phyloP scores from a whole-genome alignment of 257 asterid species.

The Buddleja alternifolia region DNA sequence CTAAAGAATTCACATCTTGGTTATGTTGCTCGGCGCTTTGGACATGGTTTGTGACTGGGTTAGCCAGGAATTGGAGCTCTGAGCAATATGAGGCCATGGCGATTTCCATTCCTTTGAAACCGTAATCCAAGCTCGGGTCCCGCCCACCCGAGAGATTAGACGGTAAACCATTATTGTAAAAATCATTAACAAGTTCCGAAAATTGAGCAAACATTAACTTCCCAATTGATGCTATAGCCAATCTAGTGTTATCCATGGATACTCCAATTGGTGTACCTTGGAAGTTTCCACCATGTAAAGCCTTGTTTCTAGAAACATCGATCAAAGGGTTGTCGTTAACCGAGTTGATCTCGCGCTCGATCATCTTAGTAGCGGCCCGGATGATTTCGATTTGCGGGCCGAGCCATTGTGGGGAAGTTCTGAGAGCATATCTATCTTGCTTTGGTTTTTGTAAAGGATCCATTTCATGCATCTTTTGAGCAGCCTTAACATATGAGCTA shows the following conservation, averaged over 20 bases:
- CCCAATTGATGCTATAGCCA: constrained; percentile 51
- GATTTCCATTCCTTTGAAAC: constrained; percentile 56
- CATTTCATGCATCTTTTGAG: constrained; percentile 49
- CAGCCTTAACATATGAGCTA: constrained; percentile 50
- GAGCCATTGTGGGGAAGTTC: constrained; percentile 65
- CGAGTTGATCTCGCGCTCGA: constrained; percentile 60
- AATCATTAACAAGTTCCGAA: constrained; percentile 60
- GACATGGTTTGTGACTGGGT: constrained; percentile 62
- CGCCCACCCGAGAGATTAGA: constrained; percentile 61
- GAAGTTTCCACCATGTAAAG: constrained; percentile 63
- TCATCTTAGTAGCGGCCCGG: constrained; percentile 51
- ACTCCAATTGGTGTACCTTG: constrained; percentile 62
- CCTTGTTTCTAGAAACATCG: constrained; percentile 61
- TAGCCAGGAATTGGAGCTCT: constrained; percentile 59
- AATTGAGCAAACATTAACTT: constrained; percentile 60
- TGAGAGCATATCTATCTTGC: constrained; percentile 55
- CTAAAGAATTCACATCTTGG: constrained; percentile 63
- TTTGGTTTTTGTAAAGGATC: constrained; percentile 61
- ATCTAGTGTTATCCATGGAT: constrained; percentile 55
- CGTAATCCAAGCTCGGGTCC: constrained; percentile 62
- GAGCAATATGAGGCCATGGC: constrained; percentile 65
- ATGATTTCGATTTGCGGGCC: constrained; percentile 63
- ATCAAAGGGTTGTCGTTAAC: constrained; percentile 64
- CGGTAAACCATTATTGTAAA: constrained; percentile 59
- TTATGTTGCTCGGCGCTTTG: constrained; percentile 70